Percentiles rank a stretch among this genome's conserved stretches.
These are phyloP conservation scores for Jimgerdemannia lactiflua DNA, from an alignment of 192 early-diverging fungal species.

Conservation along the genomic window DNA sequence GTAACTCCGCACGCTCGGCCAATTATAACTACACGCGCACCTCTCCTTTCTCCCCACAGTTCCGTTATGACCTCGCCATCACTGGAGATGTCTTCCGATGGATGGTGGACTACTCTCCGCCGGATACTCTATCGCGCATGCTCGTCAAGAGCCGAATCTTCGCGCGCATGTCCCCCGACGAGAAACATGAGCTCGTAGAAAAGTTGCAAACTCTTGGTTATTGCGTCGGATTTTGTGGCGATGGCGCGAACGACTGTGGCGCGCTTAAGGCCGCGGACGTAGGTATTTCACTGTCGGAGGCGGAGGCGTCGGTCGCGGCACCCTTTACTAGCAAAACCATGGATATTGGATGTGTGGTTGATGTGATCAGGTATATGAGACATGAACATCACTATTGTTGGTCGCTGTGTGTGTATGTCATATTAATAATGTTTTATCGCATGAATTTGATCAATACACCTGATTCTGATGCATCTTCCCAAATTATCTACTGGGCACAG, in stretches of 20 bases:
- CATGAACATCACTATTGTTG: not conserved
- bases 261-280: constrained; percentile 96
- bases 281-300: constrained; percentile 94
- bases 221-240: constrained; percentile 97
- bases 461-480: not conserved
- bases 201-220: constrained; percentile 87
- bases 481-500: constrained; percentile 22
- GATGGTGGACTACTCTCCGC: constrained; percentile 79
- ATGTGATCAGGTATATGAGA: constrained; percentile 70
- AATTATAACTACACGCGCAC: constrained; percentile 26
- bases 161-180: constrained; percentile 98
- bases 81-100: constrained; percentile 97
- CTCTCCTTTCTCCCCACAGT: constrained; percentile 5
- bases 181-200: constrained; percentile 94
- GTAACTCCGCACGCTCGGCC: not conserved
- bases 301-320: constrained; percentile 97
- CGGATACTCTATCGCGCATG: constrained; percentile 67
- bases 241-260: constrained; percentile 98
- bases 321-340: constrained; percentile 92
- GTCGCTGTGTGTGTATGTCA: no score
- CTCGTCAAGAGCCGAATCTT: constrained; percentile 90
- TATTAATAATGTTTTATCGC: constrained; percentile 1
- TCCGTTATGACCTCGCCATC: constrained; percentile 81
- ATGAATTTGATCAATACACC: not conserved
- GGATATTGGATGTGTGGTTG: constrained; percentile 91